Conservation (phyloP, 1,284 basidiomycete species). For the Cystobasidium pallidum region DNA sequence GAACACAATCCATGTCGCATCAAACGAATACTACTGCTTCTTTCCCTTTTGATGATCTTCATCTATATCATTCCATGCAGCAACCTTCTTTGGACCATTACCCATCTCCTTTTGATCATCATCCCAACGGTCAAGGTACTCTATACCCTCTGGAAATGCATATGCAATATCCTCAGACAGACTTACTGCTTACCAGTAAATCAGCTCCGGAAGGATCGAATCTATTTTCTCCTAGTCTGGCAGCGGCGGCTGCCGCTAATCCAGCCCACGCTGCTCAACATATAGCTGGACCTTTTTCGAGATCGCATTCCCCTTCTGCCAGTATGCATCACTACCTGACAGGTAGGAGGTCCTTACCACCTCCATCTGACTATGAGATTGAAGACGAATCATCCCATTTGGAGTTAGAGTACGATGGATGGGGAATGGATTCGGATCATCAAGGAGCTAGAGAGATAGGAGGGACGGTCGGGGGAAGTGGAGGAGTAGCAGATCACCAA, state of each 20-base stretch:
- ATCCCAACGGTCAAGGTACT: conserved; percentile 14
- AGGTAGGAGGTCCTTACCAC: conserved; percentile 21
- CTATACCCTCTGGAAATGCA: conserved; percentile 38
- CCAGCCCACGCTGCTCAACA: too few species aligned
- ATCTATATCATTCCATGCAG: conserved; percentile 28
- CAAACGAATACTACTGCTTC: conserved; percentile 26
- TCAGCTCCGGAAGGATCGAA: conserved; percentile 32
- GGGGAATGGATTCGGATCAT: conserved; percentile 22
- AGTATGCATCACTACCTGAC: neutral
- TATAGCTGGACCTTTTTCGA: conserved; percentile 39
- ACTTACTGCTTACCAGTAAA: conserved; percentile 19
- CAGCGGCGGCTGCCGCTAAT: conserved; percentile 10
- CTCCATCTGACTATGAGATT: conserved; percentile 7
- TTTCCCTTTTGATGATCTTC: conserved; percentile 42
- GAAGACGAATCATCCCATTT: neutral
- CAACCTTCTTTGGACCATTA: neutral
- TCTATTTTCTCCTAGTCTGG: conserved; percentile 34
- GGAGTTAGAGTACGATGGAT: conserved; percentile 19
- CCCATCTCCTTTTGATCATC: neutral
- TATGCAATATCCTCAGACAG: neutral
- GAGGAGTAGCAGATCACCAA: neutral
- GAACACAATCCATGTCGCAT: conserved; percentile 42
- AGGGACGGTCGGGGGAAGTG: neutral
- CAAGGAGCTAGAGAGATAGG: neutral
- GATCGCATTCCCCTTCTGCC: conserved; percentile 28